A percentile compares a stretch with the other conserved stretches of the same genome.
phyloP scores from a whole-genome alignment of 176 grass and related monocot genomes.

The Musa schizocarpa region DNA sequence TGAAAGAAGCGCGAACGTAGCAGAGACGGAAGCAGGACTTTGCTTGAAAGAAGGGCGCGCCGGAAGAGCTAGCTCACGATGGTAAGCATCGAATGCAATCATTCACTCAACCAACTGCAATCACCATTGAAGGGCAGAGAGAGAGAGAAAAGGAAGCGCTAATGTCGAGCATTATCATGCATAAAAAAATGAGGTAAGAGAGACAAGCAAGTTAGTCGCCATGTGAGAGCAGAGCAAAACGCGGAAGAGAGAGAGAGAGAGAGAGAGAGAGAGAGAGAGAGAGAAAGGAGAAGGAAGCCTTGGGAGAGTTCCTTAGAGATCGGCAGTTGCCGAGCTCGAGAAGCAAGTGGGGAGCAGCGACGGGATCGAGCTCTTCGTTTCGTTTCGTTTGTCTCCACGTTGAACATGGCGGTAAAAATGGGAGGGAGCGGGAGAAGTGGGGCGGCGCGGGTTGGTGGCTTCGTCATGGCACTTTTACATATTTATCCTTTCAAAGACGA shows the following conservation, averaged over 20 bases:
- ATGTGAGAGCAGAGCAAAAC: slow-evolving; percentile 9
- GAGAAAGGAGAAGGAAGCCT: background rate
- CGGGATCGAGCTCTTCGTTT: background rate
- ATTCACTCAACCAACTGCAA: background rate
- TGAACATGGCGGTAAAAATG: background rate
- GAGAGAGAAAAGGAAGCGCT: background rate
- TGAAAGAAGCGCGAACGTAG: background rate
- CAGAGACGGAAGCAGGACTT: background rate
- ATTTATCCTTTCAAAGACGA: too few relatives aligned
- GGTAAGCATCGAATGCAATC: slow-evolving; percentile 1
- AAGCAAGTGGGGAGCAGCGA: background rate
- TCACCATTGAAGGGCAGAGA: background rate
- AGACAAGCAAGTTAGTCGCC: background rate
- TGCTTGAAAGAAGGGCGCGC: background rate
- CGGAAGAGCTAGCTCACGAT: too few relatives aligned
- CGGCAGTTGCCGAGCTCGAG: background rate
- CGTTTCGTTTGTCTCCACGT: background rate
- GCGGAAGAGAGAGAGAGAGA: slow-evolving; percentile 3
- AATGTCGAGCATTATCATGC: background rate
- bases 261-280: background rate
- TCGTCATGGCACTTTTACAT: too few relatives aligned
- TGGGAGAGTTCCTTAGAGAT: background rate
- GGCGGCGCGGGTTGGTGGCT: too few relatives aligned
- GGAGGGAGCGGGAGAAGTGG: background rate
- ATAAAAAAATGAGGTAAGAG: background rate